Percentiles rank a stretch among this genome's conserved stretches.
These are phyloP conservation scores for Lactifluus rugatus DNA, from an alignment of 768 basidiomycete species.

Conservation along the genomic window DNA sequence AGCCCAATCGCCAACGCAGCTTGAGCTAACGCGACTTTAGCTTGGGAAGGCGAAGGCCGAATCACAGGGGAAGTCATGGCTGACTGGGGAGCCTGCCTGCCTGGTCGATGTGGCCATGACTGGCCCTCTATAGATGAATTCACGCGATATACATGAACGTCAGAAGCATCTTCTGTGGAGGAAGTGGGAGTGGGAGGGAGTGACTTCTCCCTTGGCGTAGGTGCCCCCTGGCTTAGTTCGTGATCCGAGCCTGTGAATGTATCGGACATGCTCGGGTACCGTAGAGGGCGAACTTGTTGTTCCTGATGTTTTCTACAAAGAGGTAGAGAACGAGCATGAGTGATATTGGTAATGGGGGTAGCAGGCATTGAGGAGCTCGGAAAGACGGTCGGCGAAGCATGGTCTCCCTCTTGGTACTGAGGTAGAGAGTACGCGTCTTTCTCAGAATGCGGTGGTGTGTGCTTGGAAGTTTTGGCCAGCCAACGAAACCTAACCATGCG, in stretches of 20 bases:
- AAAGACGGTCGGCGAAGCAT: slow-evolving; percentile 6
- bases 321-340: slow-evolving; percentile 56
- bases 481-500: slow-evolving; percentile 19
- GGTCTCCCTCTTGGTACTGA: neutral
- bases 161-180: slow-evolving; percentile 15
- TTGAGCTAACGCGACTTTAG: slow-evolving; percentile 40
- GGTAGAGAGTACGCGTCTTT: slow-evolving; percentile 1
- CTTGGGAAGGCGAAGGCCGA: slow-evolving; percentile 21
- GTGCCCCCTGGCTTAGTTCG: neutral
- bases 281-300: slow-evolving; percentile 24
- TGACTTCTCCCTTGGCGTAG: slow-evolving; percentile 22
- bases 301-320: slow-evolving; percentile 49
- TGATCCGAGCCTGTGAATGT: slow-evolving; percentile 17
- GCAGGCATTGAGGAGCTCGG: slow-evolving; percentile 1
- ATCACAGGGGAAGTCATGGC: neutral
- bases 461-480: slow-evolving; percentile 7
- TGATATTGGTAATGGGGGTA: slow-evolving; percentile 30
- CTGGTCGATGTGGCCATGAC: neutral
- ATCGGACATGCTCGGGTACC: slow-evolving; percentile 25
- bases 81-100: neutral
- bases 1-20: slow-evolving; percentile 51
- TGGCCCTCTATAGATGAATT: neutral
- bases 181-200: slow-evolving; percentile 28
- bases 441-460: neutral
- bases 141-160: neutral